Conservation (phyloP, 2,329 filamentous ascomycete genomes). For the Immersiporthe knoxdaviesiana region DNA sequence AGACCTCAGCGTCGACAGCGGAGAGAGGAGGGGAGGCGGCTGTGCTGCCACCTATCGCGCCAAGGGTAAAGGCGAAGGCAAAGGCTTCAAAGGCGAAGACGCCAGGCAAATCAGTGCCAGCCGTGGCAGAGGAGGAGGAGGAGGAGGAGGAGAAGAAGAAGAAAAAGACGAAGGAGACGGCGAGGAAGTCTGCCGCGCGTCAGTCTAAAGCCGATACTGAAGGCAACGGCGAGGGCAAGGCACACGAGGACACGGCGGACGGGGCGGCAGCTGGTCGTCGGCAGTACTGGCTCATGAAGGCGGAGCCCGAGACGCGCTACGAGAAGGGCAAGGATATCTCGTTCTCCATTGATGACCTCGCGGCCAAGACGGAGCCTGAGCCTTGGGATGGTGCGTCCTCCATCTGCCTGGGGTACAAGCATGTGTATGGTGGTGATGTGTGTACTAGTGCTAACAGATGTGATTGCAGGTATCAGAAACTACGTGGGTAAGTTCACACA, state of each 20-base stretch:
- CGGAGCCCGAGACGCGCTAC: conserved; percentile 82
- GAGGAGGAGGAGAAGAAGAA: neutral
- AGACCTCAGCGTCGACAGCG: conserved; percentile 12
- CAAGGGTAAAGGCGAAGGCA: neutral
- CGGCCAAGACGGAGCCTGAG: conserved; percentile 73
- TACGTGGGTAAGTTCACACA: conserved; percentile 33
- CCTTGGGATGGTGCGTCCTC: conserved; percentile 82
- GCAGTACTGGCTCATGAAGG: conserved; percentile 81
- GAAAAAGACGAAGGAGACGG: neutral
- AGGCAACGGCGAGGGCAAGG: neutral
- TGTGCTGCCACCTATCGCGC: neutral
- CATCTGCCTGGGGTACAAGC: conserved; percentile 14
- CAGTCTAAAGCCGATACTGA: neutral
- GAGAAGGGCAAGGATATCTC: conserved; percentile 87
- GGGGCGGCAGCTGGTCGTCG: conserved; percentile 16
- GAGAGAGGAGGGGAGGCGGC: neutral
- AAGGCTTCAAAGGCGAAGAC: neutral
- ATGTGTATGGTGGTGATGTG: conserved; percentile 55
- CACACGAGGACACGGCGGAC: neutral
- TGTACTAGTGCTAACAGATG: conserved; percentile 29
- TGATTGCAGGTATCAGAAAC: conserved; percentile 40
- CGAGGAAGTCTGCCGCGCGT: neutral
- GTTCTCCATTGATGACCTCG: conserved; percentile 92
- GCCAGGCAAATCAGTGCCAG: neutral
- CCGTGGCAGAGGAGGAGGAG: neutral